Evolutionary conservation across 768 basidiomycete species (phyloP).

Genomic region (Lactifluus subvellereus): DNA sequence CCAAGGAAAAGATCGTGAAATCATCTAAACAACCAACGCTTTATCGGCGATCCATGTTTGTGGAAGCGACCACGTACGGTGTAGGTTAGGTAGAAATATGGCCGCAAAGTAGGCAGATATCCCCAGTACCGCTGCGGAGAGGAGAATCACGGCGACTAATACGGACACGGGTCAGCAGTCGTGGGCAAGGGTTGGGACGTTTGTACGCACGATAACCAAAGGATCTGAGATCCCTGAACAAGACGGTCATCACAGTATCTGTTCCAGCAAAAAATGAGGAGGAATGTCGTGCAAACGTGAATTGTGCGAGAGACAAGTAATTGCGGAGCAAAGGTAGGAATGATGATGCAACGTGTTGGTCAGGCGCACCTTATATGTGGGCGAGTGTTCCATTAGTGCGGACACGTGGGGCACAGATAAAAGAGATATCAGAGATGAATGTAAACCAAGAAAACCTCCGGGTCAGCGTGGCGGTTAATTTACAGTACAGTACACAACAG

Average conservation of each 20-base stretch:
- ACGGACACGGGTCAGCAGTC: background rate
- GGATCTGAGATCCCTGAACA: conserved; percentile 16
- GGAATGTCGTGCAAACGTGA: conserved; percentile 5
- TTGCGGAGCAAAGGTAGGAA: background rate
- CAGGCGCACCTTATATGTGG: background rate
- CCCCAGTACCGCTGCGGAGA: conserved; percentile 4
- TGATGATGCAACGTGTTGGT: conserved; percentile 11
- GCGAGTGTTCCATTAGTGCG: background rate
- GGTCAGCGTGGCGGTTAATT: background rate
- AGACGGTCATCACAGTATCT: conserved; percentile 15
- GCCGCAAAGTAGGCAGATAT: conserved; percentile 15
- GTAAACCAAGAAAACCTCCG: background rate
- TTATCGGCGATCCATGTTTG: background rate
- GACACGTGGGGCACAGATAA: background rate
- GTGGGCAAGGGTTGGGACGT: background rate
- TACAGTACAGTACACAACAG: too few species aligned
- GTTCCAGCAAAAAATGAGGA: background rate
- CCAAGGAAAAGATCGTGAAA: conserved; percentile 20
- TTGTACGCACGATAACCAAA: conserved; percentile 12
- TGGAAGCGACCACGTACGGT: conserved; percentile 12
- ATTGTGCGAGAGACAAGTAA: background rate
- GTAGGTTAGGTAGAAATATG: conserved; percentile 16
- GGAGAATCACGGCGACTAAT: conserved; percentile 7
- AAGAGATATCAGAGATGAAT: background rate
- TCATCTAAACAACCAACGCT: conserved; percentile 18